Percentiles rank a stretch among this genome's conserved stretches.
Conservation (phyloP, 176 grass and related monocot genomes). For the Saccharum officinarum region DNA sequence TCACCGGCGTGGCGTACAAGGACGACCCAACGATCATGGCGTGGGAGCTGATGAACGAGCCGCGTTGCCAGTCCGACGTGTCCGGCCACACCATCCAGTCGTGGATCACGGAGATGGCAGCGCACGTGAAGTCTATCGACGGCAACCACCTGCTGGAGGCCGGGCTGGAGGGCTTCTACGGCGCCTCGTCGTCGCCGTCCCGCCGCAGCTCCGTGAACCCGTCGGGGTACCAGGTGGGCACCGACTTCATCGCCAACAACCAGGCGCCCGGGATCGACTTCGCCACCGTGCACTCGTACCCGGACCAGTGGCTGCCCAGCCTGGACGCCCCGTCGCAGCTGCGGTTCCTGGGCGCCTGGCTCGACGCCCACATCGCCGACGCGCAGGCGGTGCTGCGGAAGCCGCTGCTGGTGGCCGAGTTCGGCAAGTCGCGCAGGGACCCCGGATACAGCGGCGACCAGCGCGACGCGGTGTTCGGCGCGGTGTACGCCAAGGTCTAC, state of each 20-base stretch:
- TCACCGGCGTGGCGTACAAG: slow-evolving; percentile 83
- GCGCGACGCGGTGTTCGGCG: slow-evolving; percentile 65
- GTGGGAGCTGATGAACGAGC: slow-evolving; percentile 99
- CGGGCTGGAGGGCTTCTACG: slow-evolving; percentile 96
- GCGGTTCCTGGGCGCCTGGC: slow-evolving; percentile 65
- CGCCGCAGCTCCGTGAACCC: slow-evolving; percentile 46
- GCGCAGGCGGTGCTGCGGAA: slow-evolving; percentile 53
- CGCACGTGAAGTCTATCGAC: slow-evolving; percentile 88
- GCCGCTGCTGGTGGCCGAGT: slow-evolving; percentile 82
- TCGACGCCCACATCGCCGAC: slow-evolving; percentile 76
- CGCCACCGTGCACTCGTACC: slow-evolving; percentile 95
- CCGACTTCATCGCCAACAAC: slow-evolving; percentile 95
- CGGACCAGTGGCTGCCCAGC: slow-evolving; percentile 77
- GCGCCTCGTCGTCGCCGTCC: slow-evolving; percentile 30
- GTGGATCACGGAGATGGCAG: slow-evolving; percentile 96
- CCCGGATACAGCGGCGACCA: slow-evolving; percentile 55
- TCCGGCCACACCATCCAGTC: slow-evolving; percentile 68
- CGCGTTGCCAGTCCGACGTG: slow-evolving; percentile 83
- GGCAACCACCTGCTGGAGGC: slow-evolving; percentile 82
- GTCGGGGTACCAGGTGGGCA: slow-evolving; percentile 62
- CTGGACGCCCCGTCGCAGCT: slow-evolving; percentile 56
- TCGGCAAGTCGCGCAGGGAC: slow-evolving; percentile 77
- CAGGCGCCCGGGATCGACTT: slow-evolving; percentile 75
- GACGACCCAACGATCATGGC: slow-evolving; percentile 91
- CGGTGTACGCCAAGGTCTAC: slow-evolving; percentile 76